A percentile compares a stretch with the other conserved stretches of the same genome.
Evolutionary conservation across 768 basidiomycete species (phyloP).

Genomic region (Kwoniella sp.): DNA sequence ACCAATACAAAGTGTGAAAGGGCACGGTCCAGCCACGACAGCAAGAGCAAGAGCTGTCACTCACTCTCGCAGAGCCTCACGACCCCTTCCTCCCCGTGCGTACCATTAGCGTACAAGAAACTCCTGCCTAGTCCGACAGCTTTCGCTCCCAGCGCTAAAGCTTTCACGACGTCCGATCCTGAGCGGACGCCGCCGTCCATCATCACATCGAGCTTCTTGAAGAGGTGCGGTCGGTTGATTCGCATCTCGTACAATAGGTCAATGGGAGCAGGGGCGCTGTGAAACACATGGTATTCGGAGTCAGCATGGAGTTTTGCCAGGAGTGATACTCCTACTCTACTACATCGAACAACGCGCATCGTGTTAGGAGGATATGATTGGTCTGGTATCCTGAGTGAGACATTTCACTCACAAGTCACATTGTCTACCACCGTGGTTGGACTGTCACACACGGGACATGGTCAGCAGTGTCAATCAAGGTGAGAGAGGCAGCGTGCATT

Average conservation of each 20-base stretch:
- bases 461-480: background rate
- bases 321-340: too few species aligned
- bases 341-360: too few species aligned
- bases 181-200: slow-evolving; percentile 82
- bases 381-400: too few species aligned
- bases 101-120: slow-evolving; percentile 58
- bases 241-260: slow-evolving; percentile 73
- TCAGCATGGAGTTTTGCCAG: background rate
- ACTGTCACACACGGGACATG: slow-evolving; percentile 48
- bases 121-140: slow-evolving; percentile 57
- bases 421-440: slow-evolving; percentile 81
- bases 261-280: slow-evolving; percentile 56
- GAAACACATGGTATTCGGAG: slow-evolving; percentile 5
- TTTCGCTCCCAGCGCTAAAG: slow-evolving; percentile 68
- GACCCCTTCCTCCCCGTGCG: slow-evolving; percentile 57
- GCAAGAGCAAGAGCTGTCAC: too few species aligned
- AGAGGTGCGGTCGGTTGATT: slow-evolving; percentile 69
- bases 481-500: background rate
- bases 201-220: slow-evolving; percentile 64
- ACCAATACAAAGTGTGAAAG: background rate
- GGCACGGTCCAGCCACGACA: background rate
- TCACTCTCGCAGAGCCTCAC: slow-evolving; percentile 53
- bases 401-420: slow-evolving; percentile 56
- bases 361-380: too few species aligned
- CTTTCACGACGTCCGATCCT: slow-evolving; percentile 88